Evolutionary conservation across 495 filamentous ascomycete species (phyloP).

Genomic region (Penicillium mononematosum): DNA sequence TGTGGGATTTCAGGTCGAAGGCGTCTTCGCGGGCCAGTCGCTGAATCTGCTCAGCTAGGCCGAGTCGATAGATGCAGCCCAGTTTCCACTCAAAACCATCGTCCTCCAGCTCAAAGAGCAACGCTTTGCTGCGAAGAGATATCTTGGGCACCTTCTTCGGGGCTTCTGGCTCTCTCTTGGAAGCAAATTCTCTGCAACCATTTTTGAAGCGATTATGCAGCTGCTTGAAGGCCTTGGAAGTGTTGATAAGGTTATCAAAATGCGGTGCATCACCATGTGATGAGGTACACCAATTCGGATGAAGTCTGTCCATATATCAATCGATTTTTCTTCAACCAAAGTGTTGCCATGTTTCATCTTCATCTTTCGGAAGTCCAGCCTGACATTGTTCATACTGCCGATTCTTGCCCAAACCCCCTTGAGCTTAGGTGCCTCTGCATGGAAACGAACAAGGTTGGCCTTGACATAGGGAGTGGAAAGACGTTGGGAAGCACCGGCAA

Average conservation of each 20-base stretch:
- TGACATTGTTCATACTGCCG: constrained; percentile 74
- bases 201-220: constrained; percentile 88
- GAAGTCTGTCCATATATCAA: constrained; percentile 82
- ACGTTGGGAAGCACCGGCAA: constrained; percentile 80
- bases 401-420: constrained; percentile 80
- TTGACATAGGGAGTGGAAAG: constrained; percentile 78
- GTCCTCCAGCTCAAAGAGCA: constrained; percentile 91
- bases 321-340: constrained; percentile 70
- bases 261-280: constrained; percentile 83
- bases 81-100: constrained; percentile 97
- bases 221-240: constrained; percentile 81
- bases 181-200: constrained; percentile 79
- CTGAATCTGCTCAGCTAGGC: constrained; percentile 84
- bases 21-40: constrained; percentile 86
- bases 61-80: constrained; percentile 84
- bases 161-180: constrained; percentile 75
- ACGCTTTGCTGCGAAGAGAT: constrained; percentile 72
- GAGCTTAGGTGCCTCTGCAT: constrained; percentile 81
- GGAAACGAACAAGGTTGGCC: constrained; percentile 74
- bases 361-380: constrained; percentile 75
- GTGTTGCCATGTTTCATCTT: constrained; percentile 62
- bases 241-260: constrained; percentile 91
- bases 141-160: constrained; percentile 84
- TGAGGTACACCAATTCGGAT: constrained; percentile 91
- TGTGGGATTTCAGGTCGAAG: constrained; percentile 81